Percentiles rank a stretch among this genome's conserved stretches.
Conservation (phyloP, 2,329 filamentous ascomycete species). For the Aspergillus unguis region DNA sequence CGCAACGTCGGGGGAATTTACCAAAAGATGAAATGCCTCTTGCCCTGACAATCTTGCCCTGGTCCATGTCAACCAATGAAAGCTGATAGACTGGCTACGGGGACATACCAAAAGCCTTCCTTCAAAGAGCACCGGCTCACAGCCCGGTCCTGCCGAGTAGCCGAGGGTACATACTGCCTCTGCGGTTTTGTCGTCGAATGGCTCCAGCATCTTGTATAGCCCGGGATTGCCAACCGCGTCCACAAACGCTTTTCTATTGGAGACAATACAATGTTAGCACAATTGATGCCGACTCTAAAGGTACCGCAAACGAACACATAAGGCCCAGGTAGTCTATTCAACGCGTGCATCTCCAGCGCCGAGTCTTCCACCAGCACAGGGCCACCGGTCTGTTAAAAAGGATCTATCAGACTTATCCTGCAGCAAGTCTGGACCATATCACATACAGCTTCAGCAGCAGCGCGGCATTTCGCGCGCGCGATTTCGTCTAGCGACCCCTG, state of each 20-base stretch:
- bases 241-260: slow-evolving; percentile 79
- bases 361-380: slow-evolving; percentile 90
- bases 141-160: slow-evolving; percentile 73
- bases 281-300: too few species aligned
- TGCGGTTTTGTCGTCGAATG: slow-evolving; percentile 79
- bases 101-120: slow-evolving; percentile 44
- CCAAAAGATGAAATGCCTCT: slow-evolving; percentile 74
- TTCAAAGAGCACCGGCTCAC: slow-evolving; percentile 77
- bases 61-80: not conserved
- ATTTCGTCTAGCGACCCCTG: slow-evolving; percentile 85
- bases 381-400: slow-evolving; percentile 59
- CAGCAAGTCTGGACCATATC: not conserved
- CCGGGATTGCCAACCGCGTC: slow-evolving; percentile 70
- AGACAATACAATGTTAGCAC: too few species aligned
- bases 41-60: slow-evolving; percentile 72
- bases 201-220: slow-evolving; percentile 75
- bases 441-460: slow-evolving; percentile 57
- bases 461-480: slow-evolving; percentile 72
- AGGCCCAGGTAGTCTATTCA: slow-evolving; percentile 76
- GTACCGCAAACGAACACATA: slow-evolving; percentile 65
- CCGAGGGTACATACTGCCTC: slow-evolving; percentile 88
- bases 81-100: not conserved
- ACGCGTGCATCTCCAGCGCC: slow-evolving; percentile 77
- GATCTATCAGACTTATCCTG: not conserved
- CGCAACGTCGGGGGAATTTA: slow-evolving; percentile 40